Evolutionary conservation across 345 rosid genomes (phyloP).

Genomic region (Gynandropsis gynandra): DNA sequence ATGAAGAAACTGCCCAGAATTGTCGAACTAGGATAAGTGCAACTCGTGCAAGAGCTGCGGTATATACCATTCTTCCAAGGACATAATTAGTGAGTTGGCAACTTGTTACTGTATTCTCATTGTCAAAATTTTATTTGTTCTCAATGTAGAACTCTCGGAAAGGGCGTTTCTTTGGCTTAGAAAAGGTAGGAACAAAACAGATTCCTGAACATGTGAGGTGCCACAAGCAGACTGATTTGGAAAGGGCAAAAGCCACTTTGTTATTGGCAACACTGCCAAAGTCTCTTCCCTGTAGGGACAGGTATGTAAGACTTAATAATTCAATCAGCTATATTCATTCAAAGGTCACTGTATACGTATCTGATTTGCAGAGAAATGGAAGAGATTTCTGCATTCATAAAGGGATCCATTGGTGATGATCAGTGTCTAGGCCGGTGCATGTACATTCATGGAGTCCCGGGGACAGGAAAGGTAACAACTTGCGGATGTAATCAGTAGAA

Average conservation of each 20-base stretch:
- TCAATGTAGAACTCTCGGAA: constrained; percentile 54
- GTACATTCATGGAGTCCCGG: constrained; percentile 96
- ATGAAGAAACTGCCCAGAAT: constrained; percentile 34
- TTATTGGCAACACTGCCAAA: constrained; percentile 78
- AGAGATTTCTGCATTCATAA: constrained; percentile 69
- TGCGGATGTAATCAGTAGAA: not conserved
- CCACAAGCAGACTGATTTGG: constrained; percentile 79
- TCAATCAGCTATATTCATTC: not conserved
- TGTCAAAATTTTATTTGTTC: not conserved
- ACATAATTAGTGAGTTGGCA: constrained; percentile 14
- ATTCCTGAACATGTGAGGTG: constrained; percentile 87
- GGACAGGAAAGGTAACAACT: constrained; percentile 78
- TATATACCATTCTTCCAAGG: constrained; percentile 19
- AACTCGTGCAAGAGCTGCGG: constrained; percentile 50
- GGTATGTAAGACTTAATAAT: constrained; percentile 31
- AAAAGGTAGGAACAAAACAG: constrained; percentile 68
- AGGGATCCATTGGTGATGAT: constrained; percentile 80
- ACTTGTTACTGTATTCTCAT: constrained; percentile 6
- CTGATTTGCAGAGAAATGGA: constrained; percentile 66
- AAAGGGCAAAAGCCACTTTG: constrained; percentile 78
- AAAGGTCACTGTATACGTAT: not conserved
- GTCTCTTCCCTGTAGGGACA: constrained; percentile 78
- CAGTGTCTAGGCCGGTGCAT: constrained; percentile 93
- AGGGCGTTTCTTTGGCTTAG: constrained; percentile 77
- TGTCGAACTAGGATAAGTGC: constrained; percentile 32